A percentile compares a stretch with the other conserved stretches of the same genome.
Evolutionary conservation across 768 basidiomycete species (phyloP).

Genomic region (Sutorius australiensis): DNA sequence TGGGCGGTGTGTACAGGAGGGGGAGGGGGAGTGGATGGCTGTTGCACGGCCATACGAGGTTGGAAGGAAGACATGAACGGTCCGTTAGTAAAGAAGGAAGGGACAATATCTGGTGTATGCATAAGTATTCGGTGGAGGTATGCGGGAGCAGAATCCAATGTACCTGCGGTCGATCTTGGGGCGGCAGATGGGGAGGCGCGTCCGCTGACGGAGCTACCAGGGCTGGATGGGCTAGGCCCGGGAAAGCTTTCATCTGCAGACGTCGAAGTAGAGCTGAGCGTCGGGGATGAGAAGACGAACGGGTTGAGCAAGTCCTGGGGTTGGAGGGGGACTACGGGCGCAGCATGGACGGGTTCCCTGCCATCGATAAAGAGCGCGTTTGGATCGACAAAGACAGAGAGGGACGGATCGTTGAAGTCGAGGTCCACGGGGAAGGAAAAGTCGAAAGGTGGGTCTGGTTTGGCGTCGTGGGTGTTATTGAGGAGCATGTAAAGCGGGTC

Average conservation of each 20-base stretch:
- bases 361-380: slow-evolving; percentile 50
- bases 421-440: slow-evolving; percentile 51
- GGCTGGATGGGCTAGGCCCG: slow-evolving; percentile 24
- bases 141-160: not conserved
- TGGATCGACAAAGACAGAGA: slow-evolving; percentile 59
- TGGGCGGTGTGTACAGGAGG: slow-evolving; percentile 23
- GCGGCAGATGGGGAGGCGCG: slow-evolving; percentile 28
- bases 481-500: slow-evolving; percentile 61
- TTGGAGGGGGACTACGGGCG: slow-evolving; percentile 18
- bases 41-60: slow-evolving; percentile 23
- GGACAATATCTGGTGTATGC: slow-evolving; percentile 23
- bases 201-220: slow-evolving; percentile 28
- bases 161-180: slow-evolving; percentile 22
- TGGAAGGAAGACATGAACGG: slow-evolving; percentile 35
- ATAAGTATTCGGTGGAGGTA: not conserved
- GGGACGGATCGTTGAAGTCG: slow-evolving; percentile 47
- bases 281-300: slow-evolving; percentile 40
- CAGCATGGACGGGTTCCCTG: slow-evolving; percentile 17
- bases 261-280: slow-evolving; percentile 32
- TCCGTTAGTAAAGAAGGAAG: slow-evolving; percentile 14
- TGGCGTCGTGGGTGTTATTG: slow-evolving; percentile 37
- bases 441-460: slow-evolving; percentile 37
- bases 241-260: slow-evolving; percentile 28
- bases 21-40: slow-evolving; percentile 37
- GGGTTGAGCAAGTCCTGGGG: slow-evolving; percentile 32